Evolutionary conservation across 352 stramenopile genomes (phyloP), one percentile per base, ranked within the genome.

Genomic region (Blastocystis sp.): DNA sequence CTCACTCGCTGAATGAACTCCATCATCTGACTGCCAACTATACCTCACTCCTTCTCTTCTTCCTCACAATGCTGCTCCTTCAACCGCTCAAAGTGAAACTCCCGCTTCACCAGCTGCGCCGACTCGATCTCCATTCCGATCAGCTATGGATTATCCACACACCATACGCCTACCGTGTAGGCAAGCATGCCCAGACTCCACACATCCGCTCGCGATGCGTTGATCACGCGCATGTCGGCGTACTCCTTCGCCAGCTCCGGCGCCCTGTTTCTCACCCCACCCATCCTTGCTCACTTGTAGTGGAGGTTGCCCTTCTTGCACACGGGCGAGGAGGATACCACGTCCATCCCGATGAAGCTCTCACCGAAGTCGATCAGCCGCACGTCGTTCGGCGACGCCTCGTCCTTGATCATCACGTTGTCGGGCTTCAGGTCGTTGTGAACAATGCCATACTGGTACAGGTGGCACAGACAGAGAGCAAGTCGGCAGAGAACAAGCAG

Each of bases 181-280:
- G 69, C 56, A 10, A 79, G 28, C n/a, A 79, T 28, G n/a, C 69
- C 43, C n/a, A 79, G 69, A 79, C 69, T 79, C 69, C 69, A 79
- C 34, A 79, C 69, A 43, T 79, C 69, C 7, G 69, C 41, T 38
- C 52, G 56, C 45, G 69, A 79, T 11, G 69, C 21, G 60, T 79
- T 48, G 38, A 79, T 79, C 14, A 23, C 56, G 2, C 11, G 17
- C 48, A 40, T 40, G 62, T 79, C 69, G 7, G 19, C 21, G 56
- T 79, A 79, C 5, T 60, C 11, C 52, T 38, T 21, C 28, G 21
- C 23, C 19, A 79, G 38, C 41, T 79, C 69, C 5, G 69, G 69
- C n/a, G 69, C 69, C 28, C 69, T 79, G 28, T 19, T 11, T 62
- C 0, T 48, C 0, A 28, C 19, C 41, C n/a, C 3, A 38, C 40